phyloP scores from a whole-genome alignment of 352 stramenopile species.

The Phytophthora cajani region DNA sequence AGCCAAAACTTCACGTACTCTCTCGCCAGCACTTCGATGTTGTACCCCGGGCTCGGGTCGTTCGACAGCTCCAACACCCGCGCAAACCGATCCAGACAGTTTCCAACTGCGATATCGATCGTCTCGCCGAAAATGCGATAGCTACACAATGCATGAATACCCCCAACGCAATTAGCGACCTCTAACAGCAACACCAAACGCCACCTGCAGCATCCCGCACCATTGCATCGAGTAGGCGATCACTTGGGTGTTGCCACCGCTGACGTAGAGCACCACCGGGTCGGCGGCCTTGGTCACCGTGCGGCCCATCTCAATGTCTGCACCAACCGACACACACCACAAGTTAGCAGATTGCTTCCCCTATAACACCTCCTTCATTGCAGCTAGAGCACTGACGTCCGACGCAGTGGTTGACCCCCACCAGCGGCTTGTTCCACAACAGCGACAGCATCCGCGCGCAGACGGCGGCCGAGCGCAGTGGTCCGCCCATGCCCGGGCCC shows the following conservation, averaged over 20 bases:
- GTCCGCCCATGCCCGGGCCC: constrained; percentile 98
- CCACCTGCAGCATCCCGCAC: constrained; percentile 25
- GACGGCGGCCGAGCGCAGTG: constrained; percentile 96
- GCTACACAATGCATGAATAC: constrained; percentile 35
- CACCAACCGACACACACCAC: background rate
- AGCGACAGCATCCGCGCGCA: constrained; percentile 94
- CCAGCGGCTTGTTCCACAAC: constrained; percentile 95
- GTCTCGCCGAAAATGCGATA: constrained; percentile 99
- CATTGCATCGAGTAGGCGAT: constrained; percentile 90
- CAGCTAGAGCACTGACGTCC: constrained; percentile 75
- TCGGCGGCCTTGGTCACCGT: constrained; percentile 95
- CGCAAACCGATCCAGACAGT: constrained; percentile 98
- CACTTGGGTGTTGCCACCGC: constrained; percentile 99
- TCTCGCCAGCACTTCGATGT: constrained; percentile 99
- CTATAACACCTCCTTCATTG: background rate
- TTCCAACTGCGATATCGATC: constrained; percentile 99
- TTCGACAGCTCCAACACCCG: constrained; percentile 97
- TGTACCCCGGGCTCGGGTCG: constrained; percentile 98
- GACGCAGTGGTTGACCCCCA: constrained; percentile 99
- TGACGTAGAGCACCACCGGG: constrained; percentile 99
- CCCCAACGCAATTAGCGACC: background rate
- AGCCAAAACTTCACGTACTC: constrained; percentile 52
- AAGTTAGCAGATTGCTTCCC: background rate
- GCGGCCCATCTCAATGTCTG: constrained; percentile 99
- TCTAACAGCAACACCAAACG: constrained; percentile 14